These are phyloP conservation scores for Epichloe baconii DNA, from an alignment of 2,329 filamentous ascomycete genomes.

Conservation along the genomic window DNA sequence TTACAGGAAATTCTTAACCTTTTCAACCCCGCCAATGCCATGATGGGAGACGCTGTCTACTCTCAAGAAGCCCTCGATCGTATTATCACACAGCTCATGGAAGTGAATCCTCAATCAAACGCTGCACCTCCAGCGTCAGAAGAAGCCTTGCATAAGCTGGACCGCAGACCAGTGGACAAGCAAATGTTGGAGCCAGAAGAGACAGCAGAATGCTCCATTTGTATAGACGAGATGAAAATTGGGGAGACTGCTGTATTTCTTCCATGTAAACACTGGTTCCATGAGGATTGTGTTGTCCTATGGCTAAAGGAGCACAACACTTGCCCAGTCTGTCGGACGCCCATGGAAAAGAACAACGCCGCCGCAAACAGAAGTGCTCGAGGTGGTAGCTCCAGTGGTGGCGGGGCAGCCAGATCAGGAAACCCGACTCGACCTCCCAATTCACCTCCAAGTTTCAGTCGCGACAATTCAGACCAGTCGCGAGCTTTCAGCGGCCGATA, in stretches of 20 bases:
- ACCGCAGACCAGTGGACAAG: conserved; percentile 55
- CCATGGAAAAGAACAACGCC: conserved; percentile 31
- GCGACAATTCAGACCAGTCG: conserved; percentile 1
- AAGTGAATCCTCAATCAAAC: conserved; percentile 61
- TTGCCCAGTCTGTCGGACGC: conserved; percentile 66
- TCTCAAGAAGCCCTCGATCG: conserved; percentile 82
- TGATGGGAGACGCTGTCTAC: conserved; percentile 71
- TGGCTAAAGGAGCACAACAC: conserved; percentile 90
- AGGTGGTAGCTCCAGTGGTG: not conserved
- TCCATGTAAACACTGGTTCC: conserved; percentile 91
- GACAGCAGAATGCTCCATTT: conserved; percentile 84
- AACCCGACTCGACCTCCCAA: not conserved
- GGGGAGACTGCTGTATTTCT: conserved; percentile 64
- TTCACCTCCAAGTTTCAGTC: not conserved
- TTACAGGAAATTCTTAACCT: conserved; percentile 42
- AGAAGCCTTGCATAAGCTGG: conserved; percentile 58
- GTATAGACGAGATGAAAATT: conserved; percentile 70
- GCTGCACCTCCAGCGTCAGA: conserved; percentile 72
- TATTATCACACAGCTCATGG: conserved; percentile 80
- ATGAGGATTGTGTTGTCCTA: conserved; percentile 63
- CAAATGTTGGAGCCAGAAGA: conserved; percentile 53
- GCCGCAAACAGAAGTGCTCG: conserved; percentile 7
- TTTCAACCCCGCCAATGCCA: conserved; percentile 37
- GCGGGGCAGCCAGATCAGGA: not conserved
- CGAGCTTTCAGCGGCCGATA: not conserved